These are phyloP conservation scores for Ophiosphaerella korrae DNA, from an alignment of 2,329 filamentous ascomycete genomes.

Conservation along the genomic window DNA sequence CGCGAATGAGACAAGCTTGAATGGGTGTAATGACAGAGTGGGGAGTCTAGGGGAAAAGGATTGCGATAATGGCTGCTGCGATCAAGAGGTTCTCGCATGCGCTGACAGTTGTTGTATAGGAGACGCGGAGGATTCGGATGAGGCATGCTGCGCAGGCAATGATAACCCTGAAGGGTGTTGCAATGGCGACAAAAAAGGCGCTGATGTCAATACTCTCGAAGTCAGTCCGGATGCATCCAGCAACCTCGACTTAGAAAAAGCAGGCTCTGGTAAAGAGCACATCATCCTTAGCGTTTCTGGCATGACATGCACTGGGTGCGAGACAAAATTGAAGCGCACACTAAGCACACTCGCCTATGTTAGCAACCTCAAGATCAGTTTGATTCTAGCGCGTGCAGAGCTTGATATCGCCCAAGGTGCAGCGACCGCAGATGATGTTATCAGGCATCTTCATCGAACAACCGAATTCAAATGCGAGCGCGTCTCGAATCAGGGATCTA, in stretches of 20 bases:
- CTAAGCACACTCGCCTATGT: slow-evolving; percentile 57
- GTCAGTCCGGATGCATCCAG: not conserved
- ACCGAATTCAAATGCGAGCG: slow-evolving; percentile 67
- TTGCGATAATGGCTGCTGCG: not conserved
- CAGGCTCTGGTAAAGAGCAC: slow-evolving; percentile 52
- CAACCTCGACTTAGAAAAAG: slow-evolving; percentile 28
- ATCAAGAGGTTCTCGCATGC: not conserved
- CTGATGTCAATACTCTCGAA: not conserved
- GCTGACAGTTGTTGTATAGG: not conserved
- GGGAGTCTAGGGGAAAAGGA: not conserved
- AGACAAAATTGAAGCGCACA: slow-evolving; percentile 64
- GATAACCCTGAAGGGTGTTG: not conserved
- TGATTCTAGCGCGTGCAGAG: slow-evolving; percentile 69
- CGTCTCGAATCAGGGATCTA: slow-evolving; percentile 29
- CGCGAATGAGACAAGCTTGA: no score
- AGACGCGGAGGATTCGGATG: not conserved
- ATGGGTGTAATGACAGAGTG: no score
- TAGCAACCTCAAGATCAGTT: slow-evolving; percentile 64
- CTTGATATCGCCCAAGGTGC: slow-evolving; percentile 60
- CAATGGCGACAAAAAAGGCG: not conserved
- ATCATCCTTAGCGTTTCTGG: slow-evolving; percentile 67
- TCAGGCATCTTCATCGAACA: slow-evolving; percentile 59
- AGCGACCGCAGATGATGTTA: slow-evolving; percentile 44
- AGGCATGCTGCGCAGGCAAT: not conserved
- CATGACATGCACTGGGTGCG: slow-evolving; percentile 77